Evolutionary conservation across 139 green algal species (phyloP), one percentile per base, ranked within the genome.

Genomic region (Chlamydomonas asymmetrica): DNA sequence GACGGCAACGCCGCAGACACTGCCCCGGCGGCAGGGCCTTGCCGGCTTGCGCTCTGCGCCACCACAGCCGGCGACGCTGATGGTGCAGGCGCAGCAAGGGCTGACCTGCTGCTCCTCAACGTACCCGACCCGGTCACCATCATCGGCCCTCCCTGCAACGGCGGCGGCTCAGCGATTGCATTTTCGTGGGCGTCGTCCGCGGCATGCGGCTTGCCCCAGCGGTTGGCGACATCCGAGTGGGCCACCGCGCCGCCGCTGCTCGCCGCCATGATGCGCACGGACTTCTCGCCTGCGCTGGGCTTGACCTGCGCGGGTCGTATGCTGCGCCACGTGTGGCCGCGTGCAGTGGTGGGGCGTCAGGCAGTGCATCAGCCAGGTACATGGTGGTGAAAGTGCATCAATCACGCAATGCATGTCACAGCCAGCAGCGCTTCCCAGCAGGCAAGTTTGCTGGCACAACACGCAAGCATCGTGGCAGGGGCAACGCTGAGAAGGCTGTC

Each of bases 191-290:
- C 70, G 56, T n/a, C n/a, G n/a, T n/a, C n/a, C 52, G 13, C 2
- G 10, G 10, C 10, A 61, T 1, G 52, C 52, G 32, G 52, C 40
- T 70, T 45, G 1, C 74, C 74, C 39, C 69, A 85, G 6, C 74
- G 54, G 64, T 85, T 85, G 7, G 71, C 74, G 5, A 78, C 63
- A 22, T 60, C 57, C 49, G 82, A 74, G n/a, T 49, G 74, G 45
- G 45, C 62, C 35, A 85, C 73, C 7, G 37, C 57, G 7, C 80
- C 80, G 22, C 80, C 80, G 66, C 80, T 82, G 69, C 48, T 80
- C 10, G 72, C 80, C 5, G 80, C 74, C 74, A 82, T 85, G 74
- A 85, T 85, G 56, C 80, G 80, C 0, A 85, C 80, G 5, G 18
- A 65, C 80, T 85, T 85, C 74, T 85, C 80, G 32, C 74, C 80